These are phyloP conservation scores for Penicillium sp. DNA, from an alignment of 2,329 filamentous ascomycete genomes.

Conservation along the genomic window DNA sequence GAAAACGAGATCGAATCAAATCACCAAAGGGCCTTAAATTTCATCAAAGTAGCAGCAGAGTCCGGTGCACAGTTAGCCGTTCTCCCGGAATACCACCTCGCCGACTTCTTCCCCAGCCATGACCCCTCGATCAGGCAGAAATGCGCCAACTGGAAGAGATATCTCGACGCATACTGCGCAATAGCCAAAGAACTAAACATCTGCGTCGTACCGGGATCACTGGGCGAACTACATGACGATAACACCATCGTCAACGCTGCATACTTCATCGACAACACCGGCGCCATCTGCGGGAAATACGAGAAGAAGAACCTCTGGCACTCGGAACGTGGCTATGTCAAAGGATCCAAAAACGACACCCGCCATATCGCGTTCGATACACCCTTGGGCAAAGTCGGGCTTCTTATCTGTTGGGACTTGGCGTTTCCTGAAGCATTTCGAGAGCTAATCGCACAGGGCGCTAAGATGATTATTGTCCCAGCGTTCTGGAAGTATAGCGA, in stretches of 20 bases:
- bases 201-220: constrained; percentile 44
- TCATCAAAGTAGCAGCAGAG: constrained; percentile 47
- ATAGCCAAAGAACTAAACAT: constrained; percentile 52
- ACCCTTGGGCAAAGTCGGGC: constrained; percentile 53
- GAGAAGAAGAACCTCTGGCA: constrained; percentile 10
- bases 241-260: constrained; percentile 50
- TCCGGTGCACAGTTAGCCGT: constrained; percentile 55
- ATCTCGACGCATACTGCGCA: constrained; percentile 51
- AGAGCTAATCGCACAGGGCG: constrained; percentile 52
- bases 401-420: constrained; percentile 58
- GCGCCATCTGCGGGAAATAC: constrained; percentile 31
- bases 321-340: constrained; percentile 2
- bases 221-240: constrained; percentile 47
- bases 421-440: constrained; percentile 58
- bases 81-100: constrained; percentile 56
- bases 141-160: constrained; percentile 50
- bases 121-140: constrained; percentile 47
- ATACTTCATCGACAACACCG: constrained; percentile 54
- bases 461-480: constrained; percentile 55
- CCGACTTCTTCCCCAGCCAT: constrained; percentile 49
- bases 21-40: constrained; percentile 31
- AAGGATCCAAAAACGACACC: neutral
- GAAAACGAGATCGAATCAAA: constrained; percentile 7
- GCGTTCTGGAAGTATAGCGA: constrained; percentile 51
- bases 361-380: constrained; percentile 30